Base-by-base conservation (phyloP, 495 filamentous ascomycete species). In the Aspergillus haitiensis region DNA sequence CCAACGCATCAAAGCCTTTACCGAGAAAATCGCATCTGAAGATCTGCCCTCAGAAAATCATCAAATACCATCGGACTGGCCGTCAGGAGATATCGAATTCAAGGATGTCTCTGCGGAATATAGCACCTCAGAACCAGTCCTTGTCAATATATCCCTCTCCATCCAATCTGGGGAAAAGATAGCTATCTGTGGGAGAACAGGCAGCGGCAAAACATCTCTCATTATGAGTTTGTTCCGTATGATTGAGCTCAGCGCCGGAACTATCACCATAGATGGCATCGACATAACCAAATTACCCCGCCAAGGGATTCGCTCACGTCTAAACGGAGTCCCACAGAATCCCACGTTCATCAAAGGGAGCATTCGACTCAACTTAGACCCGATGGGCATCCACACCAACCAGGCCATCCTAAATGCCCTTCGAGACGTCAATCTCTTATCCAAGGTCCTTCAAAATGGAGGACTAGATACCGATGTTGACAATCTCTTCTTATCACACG, bases 131-230 rank as follows among this genome's bases (percentile, higher is more conserved):
- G 72, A 76, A 51, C 75, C 67, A 2, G 81, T 81, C 7, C 72
- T 87, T 36, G 70, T 75, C 5, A 65, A 83, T 50, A 63, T 87
- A 7, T 81, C 75, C 11, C 64, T 87, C 0, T 64, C 72, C 8
- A 78, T 88, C 45, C 51, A 70, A 9, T 70, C 78, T 1, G 85
- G 84, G 7, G 77, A 87, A 67, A 86, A 86, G 54, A 70, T 87
- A 18, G 81, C 75, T 21, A 82, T 87, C 36, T 79, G 76, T 49
- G 76, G 76, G 32, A 65, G 75, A 54, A 76, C 75, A 5, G 76
- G 76, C 62, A 75, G 79, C 68, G 77, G 78, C 5, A 77, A 78
- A 46, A 68, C 66, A 39, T 72, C 81, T 13, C 39, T 81, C 15
- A 54, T 77, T 16, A 61, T 78, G 11, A 67, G 70, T 2, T 67